Base-by-base conservation (phyloP, 805 yeast genomes). In the Ogataea parapolymorpha region DNA sequence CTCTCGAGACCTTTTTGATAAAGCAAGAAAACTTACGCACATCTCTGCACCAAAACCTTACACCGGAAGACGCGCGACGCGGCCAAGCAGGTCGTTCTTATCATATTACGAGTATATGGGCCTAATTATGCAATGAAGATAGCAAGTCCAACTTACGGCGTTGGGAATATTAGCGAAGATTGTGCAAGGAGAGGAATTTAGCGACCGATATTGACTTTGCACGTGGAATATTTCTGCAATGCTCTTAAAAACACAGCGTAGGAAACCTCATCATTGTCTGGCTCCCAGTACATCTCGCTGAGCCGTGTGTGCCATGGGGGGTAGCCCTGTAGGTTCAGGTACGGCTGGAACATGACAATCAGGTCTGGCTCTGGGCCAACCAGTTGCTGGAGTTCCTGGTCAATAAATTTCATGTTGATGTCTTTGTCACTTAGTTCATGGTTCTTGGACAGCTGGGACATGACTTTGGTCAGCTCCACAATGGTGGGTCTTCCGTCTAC, bases 251-350 rank as follows among this genome's bases (percentile, higher is more conserved):
- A 90, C 14, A 88, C 93, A 11, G 90, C 82, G 60, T 90, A 90
- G 26, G 79, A 75, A 34, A 88, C 95, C 41, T 75, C 79, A 44
- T 74, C 79, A 61, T 89, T 89, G 61, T 87, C 96, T 2, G 84
- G 83, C 57, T 88, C 91, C 86, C 95, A 85, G 65, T 82, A 90
- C 56, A 93, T 79, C 59, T 93, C 99, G 6, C 89, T 77, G 39
- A 95, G 74, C 48, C 99, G 76, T 26, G 88, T 78, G 58, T 91
- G 98, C 99, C 99, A 93, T 22, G 99, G 99, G 15, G 98, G 98
- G 62, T 82, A 93, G 13, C 95, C 97, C 63, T 89, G 95, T 36
- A 93, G 72, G 59, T 89, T 95, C 48, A 93, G 70, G 10, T 73
- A 71, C n/a, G 97, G 95, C 15, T 88, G 88, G 61, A 91, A 93